Percentiles rank a stretch among this genome's conserved stretches.
Evolutionary conservation across 1,284 basidiomycete species (phyloP).

Genomic region (Ceratobasidium sp.): DNA sequence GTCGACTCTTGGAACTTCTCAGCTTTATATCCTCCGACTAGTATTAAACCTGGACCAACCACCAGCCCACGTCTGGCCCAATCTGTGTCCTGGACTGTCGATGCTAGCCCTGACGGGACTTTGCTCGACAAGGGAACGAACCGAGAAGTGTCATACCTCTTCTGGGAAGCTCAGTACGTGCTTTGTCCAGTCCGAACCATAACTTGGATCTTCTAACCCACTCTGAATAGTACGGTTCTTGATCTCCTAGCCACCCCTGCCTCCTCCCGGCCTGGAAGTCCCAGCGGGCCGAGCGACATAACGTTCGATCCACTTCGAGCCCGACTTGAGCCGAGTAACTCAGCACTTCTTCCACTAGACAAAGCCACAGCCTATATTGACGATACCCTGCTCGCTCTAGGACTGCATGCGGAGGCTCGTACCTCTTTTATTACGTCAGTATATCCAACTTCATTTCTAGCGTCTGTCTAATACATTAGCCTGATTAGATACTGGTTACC

Average conservation of each 20-base stretch:
- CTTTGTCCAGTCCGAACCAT: not conserved
- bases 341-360: conserved; percentile 52
- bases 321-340: conserved; percentile 47
- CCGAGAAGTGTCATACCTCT: conserved; percentile 53
- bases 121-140: conserved; percentile 49
- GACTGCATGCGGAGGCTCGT: conserved; percentile 58
- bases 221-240: not conserved
- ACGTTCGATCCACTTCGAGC: conserved; percentile 44
- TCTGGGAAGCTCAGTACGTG: conserved; percentile 54
- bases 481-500: conserved; percentile 56
- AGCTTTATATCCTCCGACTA: conserved; percentile 47
- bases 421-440: conserved; percentile 59
- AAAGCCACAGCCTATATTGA: conserved; percentile 56
- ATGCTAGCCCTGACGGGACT: conserved; percentile 49
- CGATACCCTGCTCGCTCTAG: conserved; percentile 52
- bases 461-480: conserved; percentile 55
- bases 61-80: conserved; percentile 24
- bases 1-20: conserved; percentile 49
- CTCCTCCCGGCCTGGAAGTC: not conserved
- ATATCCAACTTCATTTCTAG: conserved; percentile 51
- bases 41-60: not conserved
- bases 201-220: conserved; percentile 51
- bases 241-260: not conserved
- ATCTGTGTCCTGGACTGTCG: conserved; percentile 50
- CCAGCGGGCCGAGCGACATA: conserved; percentile 51